Evolutionary conservation across 176 grass and related monocot genomes (phyloP), one percentile per base, ranked within the genome.

Genomic region (Pontederia paniculata): DNA sequence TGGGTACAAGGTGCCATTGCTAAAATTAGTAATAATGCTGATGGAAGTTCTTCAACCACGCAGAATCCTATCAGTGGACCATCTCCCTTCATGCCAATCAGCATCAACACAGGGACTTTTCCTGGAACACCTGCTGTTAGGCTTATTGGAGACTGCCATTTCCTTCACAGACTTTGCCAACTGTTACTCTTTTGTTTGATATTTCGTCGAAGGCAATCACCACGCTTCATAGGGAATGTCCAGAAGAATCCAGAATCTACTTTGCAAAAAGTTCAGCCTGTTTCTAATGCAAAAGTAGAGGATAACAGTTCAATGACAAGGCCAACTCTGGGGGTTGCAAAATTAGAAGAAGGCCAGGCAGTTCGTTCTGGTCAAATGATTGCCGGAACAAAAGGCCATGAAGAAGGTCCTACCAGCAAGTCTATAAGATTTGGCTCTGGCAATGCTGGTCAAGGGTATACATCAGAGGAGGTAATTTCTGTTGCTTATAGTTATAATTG

Each of bases 1-100:
- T 98, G 93, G 93, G 93, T 98, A 45, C 93, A 98, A 82, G 93
- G 93, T 66, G 93, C 93, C 45, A 88, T 98, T 55, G 86, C 93
- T 76, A 98, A 98, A 55, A 91, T 98, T 55, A 98, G 86, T 60
- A 98, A 91, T 66, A 98, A 84, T 58, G 51, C 75, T 67, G 93
- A 98, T 81, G 88, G 83, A 73, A 75, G 83, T 79, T 70, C 80
- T 28, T 81, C 77, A 55, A 70, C 80, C 48, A 72, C 83, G 62
- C 78, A 80, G 70, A 98, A 98, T 74, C 81, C 82, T 64, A 60
- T 83, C 54, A 86, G 83, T 45, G 77, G 80, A 12, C 82, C 83
- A 57, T 81, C 86, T 68, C 62, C 83, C 21, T 98, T 91, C 79
- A 91, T 88, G 75, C 93, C 93, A 45, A 98, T 98, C 69, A 91